Evolutionary conservation across 2,329 filamentous ascomycete species (phyloP).

Genomic region (Beauveria varroae): DNA sequence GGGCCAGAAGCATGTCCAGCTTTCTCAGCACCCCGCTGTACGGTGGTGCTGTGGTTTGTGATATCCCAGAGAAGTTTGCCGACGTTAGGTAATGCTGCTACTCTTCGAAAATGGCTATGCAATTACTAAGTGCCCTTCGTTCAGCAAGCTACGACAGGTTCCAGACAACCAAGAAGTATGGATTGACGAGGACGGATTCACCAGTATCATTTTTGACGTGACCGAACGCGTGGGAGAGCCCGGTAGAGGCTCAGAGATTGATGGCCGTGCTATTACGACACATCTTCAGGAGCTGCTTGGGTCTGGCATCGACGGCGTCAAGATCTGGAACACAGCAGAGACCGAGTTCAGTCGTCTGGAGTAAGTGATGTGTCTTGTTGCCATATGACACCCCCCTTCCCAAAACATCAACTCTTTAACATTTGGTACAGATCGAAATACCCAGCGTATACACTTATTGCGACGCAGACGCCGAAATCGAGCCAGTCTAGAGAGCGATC

Average conservation of each 20-base stretch:
- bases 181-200: conserved; percentile 75
- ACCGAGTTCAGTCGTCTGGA: conserved; percentile 50
- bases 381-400: background rate
- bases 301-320: conserved; percentile 53
- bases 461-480: conserved; percentile 47
- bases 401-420: background rate
- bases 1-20: conserved; percentile 35
- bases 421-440: conserved; percentile 33
- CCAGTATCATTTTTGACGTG: conserved; percentile 84
- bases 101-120: background rate
- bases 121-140: background rate
- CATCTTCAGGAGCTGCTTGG: conserved; percentile 65
- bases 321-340: conserved; percentile 59
- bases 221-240: conserved; percentile 65
- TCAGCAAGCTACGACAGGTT: conserved; percentile 63
- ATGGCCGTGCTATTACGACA: conserved; percentile 62
- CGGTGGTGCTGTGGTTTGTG: conserved; percentile 63
- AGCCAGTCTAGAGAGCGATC: conserved; percentile 26
- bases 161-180: conserved; percentile 90
- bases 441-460: conserved; percentile 63
- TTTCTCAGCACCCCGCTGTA: conserved; percentile 57
- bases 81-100: conserved; percentile 57
- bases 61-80: conserved; percentile 59
- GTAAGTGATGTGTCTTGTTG: conserved; percentile 27
- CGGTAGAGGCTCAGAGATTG: conserved; percentile 48